A percentile compares a stretch with the other conserved stretches of the same genome.
Conservation (phyloP, 495 filamentous ascomycete genomes). For the Annulohypoxylon nitens region DNA sequence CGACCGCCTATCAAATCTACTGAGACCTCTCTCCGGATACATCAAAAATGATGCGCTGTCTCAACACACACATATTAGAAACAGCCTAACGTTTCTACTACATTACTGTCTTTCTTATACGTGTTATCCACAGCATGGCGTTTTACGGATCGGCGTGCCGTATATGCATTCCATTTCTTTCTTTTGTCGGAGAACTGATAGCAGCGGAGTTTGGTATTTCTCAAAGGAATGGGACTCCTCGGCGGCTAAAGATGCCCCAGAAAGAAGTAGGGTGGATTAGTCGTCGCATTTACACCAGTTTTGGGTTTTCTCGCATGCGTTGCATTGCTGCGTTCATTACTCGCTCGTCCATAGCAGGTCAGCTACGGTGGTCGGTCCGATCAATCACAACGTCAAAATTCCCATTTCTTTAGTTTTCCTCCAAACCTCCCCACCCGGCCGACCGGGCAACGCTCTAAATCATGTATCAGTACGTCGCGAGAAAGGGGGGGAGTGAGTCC, state of each 20-base stretch:
- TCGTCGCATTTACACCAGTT: constrained; percentile 44
- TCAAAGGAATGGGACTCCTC: constrained; percentile 21
- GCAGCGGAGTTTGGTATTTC: constrained; percentile 46
- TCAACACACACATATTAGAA: not conserved
- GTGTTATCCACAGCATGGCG: constrained; percentile 47
- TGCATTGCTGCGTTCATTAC: constrained; percentile 8
- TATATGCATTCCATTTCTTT: constrained; percentile 48
- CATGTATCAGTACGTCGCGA: constrained; percentile 27
- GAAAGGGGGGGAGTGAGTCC: not conserved
- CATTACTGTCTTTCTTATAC: constrained; percentile 41
- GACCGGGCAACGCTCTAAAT: not conserved
- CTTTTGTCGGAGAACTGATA: constrained; percentile 39
- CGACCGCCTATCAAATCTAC: constrained; percentile 33
- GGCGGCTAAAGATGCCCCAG: constrained; percentile 27
- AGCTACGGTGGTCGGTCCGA: constrained; percentile 3
- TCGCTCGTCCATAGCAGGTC: constrained; percentile 1
- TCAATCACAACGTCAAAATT: not conserved
- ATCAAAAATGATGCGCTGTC: constrained; percentile 13
- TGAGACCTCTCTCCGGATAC: constrained; percentile 17
- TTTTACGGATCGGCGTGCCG: constrained; percentile 41
- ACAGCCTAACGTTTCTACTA: not conserved
- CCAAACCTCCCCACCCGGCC: not conserved
- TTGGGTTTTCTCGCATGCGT: constrained; percentile 22
- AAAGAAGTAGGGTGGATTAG: constrained; percentile 38
- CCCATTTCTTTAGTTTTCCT: constrained; percentile 14